Conservation (phyloP, 2,329 filamentous ascomycete species). For the Onygena corvina region DNA sequence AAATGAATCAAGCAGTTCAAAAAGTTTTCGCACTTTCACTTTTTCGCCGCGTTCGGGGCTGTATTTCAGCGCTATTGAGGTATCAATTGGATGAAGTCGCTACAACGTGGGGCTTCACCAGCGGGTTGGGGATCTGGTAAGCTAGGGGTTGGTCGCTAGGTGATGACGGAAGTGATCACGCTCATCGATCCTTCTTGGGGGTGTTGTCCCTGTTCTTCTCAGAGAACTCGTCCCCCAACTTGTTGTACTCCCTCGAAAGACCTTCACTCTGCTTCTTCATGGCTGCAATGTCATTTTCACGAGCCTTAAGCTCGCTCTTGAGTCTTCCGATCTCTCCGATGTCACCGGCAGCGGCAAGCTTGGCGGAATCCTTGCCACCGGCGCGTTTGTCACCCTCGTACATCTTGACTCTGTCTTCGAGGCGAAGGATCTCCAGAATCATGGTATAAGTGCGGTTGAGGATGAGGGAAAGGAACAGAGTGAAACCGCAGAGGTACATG, state of each 20-base stretch:
- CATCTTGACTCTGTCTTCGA: constrained; percentile 82
- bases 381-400: constrained; percentile 56
- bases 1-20: not conserved
- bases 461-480: constrained; percentile 94
- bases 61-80: too few species aligned
- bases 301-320: constrained; percentile 54
- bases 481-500: constrained; percentile 99
- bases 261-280: constrained; percentile 88
- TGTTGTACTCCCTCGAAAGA: constrained; percentile 72
- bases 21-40: too few species aligned
- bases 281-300: constrained; percentile 71
- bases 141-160: not conserved
- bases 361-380: constrained; percentile 56
- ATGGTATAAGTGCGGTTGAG: constrained; percentile 96
- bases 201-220: constrained; percentile 35
- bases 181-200: constrained; percentile 46
- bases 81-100: not conserved
- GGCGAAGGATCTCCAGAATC: constrained; percentile 81
- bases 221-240: constrained; percentile 70
- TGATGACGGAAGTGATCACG: too few species aligned
- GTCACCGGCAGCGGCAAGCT: constrained; percentile 59
- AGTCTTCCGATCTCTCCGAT: constrained; percentile 68
- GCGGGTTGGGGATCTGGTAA: not conserved
- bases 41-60: too few species aligned
- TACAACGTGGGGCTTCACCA: not conserved